Percentiles rank a stretch among this genome's conserved stretches.
These are phyloP conservation scores for Geotrichum macrosporum DNA, from an alignment of 1,139 yeast species.

Conservation along the genomic window DNA sequence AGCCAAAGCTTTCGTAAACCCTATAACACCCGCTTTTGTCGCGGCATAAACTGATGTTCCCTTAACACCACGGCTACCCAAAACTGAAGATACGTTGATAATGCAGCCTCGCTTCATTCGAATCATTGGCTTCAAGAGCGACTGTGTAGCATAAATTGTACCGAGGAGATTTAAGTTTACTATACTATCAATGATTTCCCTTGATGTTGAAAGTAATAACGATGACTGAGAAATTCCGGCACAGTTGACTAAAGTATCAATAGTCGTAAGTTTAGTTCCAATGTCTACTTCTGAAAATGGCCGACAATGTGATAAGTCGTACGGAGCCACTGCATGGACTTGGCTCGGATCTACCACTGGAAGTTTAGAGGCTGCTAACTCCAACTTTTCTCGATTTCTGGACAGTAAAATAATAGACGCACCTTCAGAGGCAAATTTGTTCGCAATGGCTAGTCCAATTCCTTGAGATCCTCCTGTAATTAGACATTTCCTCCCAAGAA, in stretches of 20 bases:
- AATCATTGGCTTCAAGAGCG: constrained; percentile 49
- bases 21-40: constrained; percentile 66
- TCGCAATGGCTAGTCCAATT: constrained; percentile 66
- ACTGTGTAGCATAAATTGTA: constrained; percentile 57
- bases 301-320: constrained; percentile 47
- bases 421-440: constrained; percentile 55
- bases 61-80: constrained; percentile 47
- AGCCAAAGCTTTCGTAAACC: constrained; percentile 62
- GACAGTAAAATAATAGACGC: constrained; percentile 60
- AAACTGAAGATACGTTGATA: constrained; percentile 69
- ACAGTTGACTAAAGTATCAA: constrained; percentile 61
- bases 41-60: constrained; percentile 81
- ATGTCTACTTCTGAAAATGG: constrained; percentile 29
- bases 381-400: constrained; percentile 45
- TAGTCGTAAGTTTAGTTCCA: constrained; percentile 22
- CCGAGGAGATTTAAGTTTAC: constrained; percentile 61
- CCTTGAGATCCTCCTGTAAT: constrained; percentile 89
- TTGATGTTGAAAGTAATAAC: constrained; percentile 48
- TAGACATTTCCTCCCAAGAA: constrained; percentile 30
- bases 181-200: constrained; percentile 45
- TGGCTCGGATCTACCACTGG: constrained; percentile 37
- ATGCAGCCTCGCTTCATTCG: constrained; percentile 41
- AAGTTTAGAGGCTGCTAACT: constrained; percentile 38
- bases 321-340: constrained; percentile 47
- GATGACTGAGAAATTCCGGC: constrained; percentile 74